Percentiles rank a stretch among this genome's conserved stretches.
Conservation (phyloP, 495 filamentous ascomycete genomes). For the Clavariopsis aquatica region DNA sequence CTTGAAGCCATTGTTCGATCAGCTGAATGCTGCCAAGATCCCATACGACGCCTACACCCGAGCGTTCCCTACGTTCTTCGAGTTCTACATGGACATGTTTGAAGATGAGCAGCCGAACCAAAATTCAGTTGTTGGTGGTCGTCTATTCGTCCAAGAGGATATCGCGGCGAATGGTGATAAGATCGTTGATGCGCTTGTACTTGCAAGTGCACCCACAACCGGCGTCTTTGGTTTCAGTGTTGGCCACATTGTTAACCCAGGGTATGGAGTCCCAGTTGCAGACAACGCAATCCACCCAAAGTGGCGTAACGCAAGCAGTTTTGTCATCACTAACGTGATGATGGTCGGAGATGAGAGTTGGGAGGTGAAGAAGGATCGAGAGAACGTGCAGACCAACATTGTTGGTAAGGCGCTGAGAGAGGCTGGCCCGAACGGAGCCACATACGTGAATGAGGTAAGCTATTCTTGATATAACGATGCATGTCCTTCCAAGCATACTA, state of each 20-base stretch:
- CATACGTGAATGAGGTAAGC: slow-evolving; percentile 39
- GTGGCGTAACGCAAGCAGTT: slow-evolving; percentile 38
- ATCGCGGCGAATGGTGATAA: slow-evolving; percentile 47
- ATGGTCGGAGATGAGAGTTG: slow-evolving; percentile 24
- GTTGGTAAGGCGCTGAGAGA: slow-evolving; percentile 30
- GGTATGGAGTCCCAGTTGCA: slow-evolving; percentile 37
- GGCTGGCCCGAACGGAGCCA: slow-evolving; percentile 31
- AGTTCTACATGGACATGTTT: slow-evolving; percentile 53
- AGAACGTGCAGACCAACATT: slow-evolving; percentile 26
- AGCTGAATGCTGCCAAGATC: slow-evolving; percentile 47
- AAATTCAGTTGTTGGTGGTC: slow-evolving; percentile 52
- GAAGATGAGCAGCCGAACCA: slow-evolving; percentile 49
- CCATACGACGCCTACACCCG: slow-evolving; percentile 43
- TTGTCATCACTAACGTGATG: slow-evolving; percentile 36
- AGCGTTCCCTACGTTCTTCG: slow-evolving; percentile 49
- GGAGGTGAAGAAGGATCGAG: slow-evolving; percentile 15
- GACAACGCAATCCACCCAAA: slow-evolving; percentile 39
- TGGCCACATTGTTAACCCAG: slow-evolving; percentile 55
- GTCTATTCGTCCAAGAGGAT: slow-evolving; percentile 49
- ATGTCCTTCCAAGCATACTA: neutral
- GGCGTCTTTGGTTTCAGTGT: slow-evolving; percentile 47
- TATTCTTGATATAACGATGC: neutral
- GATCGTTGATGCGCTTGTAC: slow-evolving; percentile 49
- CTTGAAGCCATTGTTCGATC: slow-evolving; percentile 51
- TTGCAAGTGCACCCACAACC: slow-evolving; percentile 32